phyloP scores from a whole-genome alignment of 1,284 basidiomycete genomes.

The Trichosporon faecale region DNA sequence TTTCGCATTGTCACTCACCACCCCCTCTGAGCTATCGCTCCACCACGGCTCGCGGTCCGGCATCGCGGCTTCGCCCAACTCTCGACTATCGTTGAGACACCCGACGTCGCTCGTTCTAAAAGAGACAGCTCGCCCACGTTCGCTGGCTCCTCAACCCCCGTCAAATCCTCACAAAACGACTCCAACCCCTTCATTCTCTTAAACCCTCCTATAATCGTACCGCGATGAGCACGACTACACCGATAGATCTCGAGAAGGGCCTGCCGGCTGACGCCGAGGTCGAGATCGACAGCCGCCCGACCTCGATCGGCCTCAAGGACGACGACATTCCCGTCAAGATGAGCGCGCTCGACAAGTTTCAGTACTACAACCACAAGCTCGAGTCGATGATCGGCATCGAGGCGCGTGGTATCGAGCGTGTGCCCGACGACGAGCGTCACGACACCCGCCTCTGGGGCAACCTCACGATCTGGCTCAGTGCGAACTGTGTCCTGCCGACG shows the following conservation, averaged over 20 bases:
- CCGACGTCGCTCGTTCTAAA: neutral
- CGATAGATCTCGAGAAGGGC: slow-evolving; percentile 6
- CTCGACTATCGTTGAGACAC: neutral
- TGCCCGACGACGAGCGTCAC: slow-evolving; percentile 32
- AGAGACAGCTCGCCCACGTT: neutral
- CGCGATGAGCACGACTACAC: neutral
- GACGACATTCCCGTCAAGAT: slow-evolving; percentile 23
- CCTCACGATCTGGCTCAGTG: slow-evolving; percentile 34
- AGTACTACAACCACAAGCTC: slow-evolving; percentile 29
- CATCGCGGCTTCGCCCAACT: neutral
- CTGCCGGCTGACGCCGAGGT: neutral
- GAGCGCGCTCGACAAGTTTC: slow-evolving; percentile 29
- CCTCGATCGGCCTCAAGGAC: neutral
- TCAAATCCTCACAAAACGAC: neutral
- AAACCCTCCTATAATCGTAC: neutral
- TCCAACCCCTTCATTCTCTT: neutral
- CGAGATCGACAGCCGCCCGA: neutral
- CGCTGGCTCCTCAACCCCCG: neutral
- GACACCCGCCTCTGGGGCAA: slow-evolving; percentile 34
- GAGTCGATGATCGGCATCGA: slow-evolving; percentile 39
- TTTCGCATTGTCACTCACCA: neutral
- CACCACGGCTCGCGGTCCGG: neutral
- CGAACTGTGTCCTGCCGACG: slow-evolving; percentile 44
- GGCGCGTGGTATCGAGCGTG: slow-evolving; percentile 44
- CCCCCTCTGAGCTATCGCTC: neutral